These are phyloP conservation scores for Ustulina deusta DNA, from an alignment of 2,329 filamentous ascomycete genomes.

Conservation along the genomic window DNA sequence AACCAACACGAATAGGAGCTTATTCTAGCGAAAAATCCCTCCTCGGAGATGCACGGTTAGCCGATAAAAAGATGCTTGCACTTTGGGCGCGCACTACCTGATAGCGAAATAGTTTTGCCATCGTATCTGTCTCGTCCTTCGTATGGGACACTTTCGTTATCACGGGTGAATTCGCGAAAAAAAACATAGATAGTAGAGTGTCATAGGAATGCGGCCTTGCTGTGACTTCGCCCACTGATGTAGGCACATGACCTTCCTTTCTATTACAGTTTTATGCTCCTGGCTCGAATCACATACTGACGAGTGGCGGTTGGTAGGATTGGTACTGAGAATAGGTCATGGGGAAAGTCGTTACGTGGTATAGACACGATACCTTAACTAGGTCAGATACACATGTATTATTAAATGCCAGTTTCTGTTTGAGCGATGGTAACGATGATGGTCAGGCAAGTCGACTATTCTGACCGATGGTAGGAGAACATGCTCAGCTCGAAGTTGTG, in stretches of 20 bases:
- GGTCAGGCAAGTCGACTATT: background rate
- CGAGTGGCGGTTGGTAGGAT: background rate
- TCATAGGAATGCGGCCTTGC: background rate
- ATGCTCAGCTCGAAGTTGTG: background rate
- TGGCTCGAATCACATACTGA: background rate
- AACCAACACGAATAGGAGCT: background rate
- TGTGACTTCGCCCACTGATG: background rate
- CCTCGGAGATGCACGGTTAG: background rate
- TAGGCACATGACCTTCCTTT: background rate
- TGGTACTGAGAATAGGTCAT: too few relatives aligned
- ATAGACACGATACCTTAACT: background rate
- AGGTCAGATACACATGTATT: too few relatives aligned
- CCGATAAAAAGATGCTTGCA: background rate
- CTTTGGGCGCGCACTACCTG: background rate
- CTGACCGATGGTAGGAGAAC: background rate
- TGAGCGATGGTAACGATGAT: background rate
- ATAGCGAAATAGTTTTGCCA: background rate
- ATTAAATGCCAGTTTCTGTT: background rate
- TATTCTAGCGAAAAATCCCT: background rate
- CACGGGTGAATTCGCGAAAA: background rate
- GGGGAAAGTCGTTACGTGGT: background rate
- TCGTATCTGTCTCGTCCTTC: background rate
- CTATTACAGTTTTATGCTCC: background rate
- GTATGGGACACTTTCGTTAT: background rate
- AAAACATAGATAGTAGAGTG: background rate